These are phyloP conservation scores for Panellus pusillus DNA, from an alignment of 768 basidiomycete genomes.

Conservation along the genomic window DNA sequence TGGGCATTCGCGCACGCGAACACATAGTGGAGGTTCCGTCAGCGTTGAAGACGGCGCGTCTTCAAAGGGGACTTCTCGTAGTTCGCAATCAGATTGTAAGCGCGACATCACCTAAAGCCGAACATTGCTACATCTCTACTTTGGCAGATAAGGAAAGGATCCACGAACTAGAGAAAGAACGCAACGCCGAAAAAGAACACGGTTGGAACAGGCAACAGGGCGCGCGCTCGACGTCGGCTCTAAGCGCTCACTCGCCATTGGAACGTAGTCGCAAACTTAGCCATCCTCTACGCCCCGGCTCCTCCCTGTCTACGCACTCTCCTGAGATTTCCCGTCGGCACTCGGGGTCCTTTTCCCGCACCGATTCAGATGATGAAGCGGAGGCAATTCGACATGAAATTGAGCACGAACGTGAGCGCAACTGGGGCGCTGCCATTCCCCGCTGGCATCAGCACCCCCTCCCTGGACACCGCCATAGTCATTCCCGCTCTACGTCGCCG, in stretches of 20 bases:
- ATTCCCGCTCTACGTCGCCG: slow-evolving; percentile 20
- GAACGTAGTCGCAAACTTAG: slow-evolving; percentile 32
- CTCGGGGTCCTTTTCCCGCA: slow-evolving; percentile 35
- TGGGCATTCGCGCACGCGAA: slow-evolving; percentile 25
- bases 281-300: slow-evolving; percentile 41
- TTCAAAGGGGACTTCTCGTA: slow-evolving; percentile 44
- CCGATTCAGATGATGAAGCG: slow-evolving; percentile 41
- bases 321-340: slow-evolving; percentile 35
- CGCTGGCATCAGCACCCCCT: slow-evolving; percentile 42
- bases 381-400: slow-evolving; percentile 34
- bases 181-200: slow-evolving; percentile 48
- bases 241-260: slow-evolving; percentile 17
- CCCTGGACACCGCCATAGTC: slow-evolving; percentile 8
- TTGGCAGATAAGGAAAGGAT: slow-evolving; percentile 46
- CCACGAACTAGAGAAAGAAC: slow-evolving; percentile 43
- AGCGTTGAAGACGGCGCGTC: slow-evolving; percentile 42
- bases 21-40: slow-evolving; percentile 41
- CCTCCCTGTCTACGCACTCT: slow-evolving; percentile 35
- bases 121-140: not conserved
- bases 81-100: slow-evolving; percentile 57
- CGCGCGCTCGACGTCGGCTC: slow-evolving; percentile 35
- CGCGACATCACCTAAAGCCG: slow-evolving; percentile 4
- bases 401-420: slow-evolving; percentile 58
- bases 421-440: slow-evolving; percentile 70
- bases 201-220: slow-evolving; percentile 53